A percentile compares a stretch with the other conserved stretches of the same genome.
phyloP scores from a whole-genome alignment of 257 asterid genomes.

The Penstemon eatonii region DNA sequence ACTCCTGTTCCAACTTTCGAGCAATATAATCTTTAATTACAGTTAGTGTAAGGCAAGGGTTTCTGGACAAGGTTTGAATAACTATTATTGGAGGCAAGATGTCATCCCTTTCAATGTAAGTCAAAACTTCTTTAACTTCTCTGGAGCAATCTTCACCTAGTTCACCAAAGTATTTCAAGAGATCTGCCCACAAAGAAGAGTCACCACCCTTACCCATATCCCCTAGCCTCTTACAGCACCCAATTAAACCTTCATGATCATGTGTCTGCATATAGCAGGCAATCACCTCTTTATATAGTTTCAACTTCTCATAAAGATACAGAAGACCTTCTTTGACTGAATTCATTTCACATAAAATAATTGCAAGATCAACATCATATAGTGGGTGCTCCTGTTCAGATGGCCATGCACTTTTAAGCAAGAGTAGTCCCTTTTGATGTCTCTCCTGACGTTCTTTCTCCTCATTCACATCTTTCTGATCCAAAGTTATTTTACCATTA shows the following conservation, averaged over 20 bases:
- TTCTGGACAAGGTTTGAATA: constrained; percentile 83
- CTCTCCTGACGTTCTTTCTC: constrained; percentile 68
- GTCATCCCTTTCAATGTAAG: constrained; percentile 87
- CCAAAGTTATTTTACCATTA: constrained; percentile 38
- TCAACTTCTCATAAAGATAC: constrained; percentile 86
- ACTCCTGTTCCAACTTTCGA: constrained; percentile 88
- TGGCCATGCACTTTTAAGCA: constrained; percentile 94
- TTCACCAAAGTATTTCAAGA: constrained; percentile 92
- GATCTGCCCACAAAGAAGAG: constrained; percentile 89
- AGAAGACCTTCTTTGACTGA: constrained; percentile 75
- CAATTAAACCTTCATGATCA: constrained; percentile 89
- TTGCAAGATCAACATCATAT: constrained; percentile 87
- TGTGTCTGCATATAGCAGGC: constrained; percentile 94
- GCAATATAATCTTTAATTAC: constrained; percentile 91
- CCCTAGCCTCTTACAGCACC: constrained; percentile 98
- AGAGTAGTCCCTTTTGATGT: constrained; percentile 62
- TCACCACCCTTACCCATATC: constrained; percentile 88
- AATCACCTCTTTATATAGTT: constrained; percentile 92
- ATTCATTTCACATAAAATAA: constrained; percentile 89
- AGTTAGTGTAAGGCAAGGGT: constrained; percentile 87
- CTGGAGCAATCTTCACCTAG: constrained; percentile 97
- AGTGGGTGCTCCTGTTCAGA: constrained; percentile 83
- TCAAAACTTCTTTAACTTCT: constrained; percentile 87
- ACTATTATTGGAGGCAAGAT: constrained; percentile 93
- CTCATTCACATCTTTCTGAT: constrained; percentile 37